phyloP scores from a whole-genome alignment of 2,329 filamentous ascomycete genomes.

The Colletotrichum somersetense region DNA sequence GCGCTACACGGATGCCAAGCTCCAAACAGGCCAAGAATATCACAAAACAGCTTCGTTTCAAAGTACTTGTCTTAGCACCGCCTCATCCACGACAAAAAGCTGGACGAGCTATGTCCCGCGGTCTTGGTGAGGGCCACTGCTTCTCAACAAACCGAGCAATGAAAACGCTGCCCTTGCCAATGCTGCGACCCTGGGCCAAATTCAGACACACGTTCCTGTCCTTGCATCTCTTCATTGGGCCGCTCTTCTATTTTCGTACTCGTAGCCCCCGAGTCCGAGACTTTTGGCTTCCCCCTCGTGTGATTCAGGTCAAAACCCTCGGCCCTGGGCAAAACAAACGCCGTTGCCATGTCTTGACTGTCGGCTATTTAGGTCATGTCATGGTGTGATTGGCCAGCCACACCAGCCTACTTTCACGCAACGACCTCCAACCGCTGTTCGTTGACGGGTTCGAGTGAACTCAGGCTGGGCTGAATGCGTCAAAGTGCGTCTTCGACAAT shows the following conservation, averaged over 20 bases:
- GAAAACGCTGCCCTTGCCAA: conserved; percentile 32
- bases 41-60: conserved; percentile 32
- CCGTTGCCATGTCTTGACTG: conserved; percentile 7
- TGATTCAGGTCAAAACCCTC: conserved; percentile 25
- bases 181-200: conserved; percentile 10
- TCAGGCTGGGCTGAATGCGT: conserved; percentile 33
- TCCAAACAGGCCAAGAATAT: conserved; percentile 26
- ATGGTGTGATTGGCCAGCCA: conserved; percentile 32
- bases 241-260: conserved; percentile 21
- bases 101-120: conserved; percentile 10
- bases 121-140: conserved; percentile 36
- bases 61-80: conserved; percentile 25
- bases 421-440: conserved; percentile 16
- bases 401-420: conserved; percentile 5
- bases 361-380: conserved; percentile 5
- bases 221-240: conserved; percentile 32
- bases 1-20: conserved; percentile 24
- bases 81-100: conserved; percentile 28
- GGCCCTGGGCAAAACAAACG: conserved; percentile 17
- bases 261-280: conserved; percentile 15
- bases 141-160: conserved; percentile 40
- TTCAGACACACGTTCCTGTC: conserved; percentile 34
- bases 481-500: conserved; percentile 39
- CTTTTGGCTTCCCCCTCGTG: conserved; percentile 4
- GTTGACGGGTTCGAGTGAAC: conserved; percentile 28